Evolutionary conservation across 305 asterid species (phyloP), one percentile per base, ranked within the genome.

Genomic region (Andrographis paniculata): DNA sequence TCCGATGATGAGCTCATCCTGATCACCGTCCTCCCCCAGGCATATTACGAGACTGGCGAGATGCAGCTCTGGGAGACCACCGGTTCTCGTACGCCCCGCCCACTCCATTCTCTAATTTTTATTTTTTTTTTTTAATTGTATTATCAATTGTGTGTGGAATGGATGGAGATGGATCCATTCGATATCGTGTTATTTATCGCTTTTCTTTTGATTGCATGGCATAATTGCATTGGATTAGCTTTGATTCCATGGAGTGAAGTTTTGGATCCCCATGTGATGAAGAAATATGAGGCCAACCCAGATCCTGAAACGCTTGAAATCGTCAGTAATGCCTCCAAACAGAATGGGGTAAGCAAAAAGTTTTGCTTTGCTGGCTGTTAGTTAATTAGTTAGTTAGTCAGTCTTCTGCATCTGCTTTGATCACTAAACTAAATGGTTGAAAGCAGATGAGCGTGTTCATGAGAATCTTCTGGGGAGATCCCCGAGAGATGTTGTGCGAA

Each of bases 1-100:
- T 62, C 60, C 48, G 95, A 89, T 4, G 95, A 85, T 72, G 84
- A 80, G 49, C 79, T 89, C 36, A 66, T 89, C 56, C 85, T 89
- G 42, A 48, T 89, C 47, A 50, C 55, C 20, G 75, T 72, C 14
- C 87, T 56, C 16, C 87, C 86, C 1, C 76, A 71, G 37, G 78
- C 73, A 20, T n/a, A 78, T 17, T 85, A 82, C 50, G 95, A 89
- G 55, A 47, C 73, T 0, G 94, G 95, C 41, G 98, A 89, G 86
- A 66, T 78, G 83, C 95, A 89, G 74, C 94, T 85, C 4, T 89
- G 97, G 97, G 86, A 52, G 56, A 15, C 84, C 76, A 82, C 94
- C 52, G 94, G 97, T 42, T 89, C 95, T 57, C 97, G 95, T 89
- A 84, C 50, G 88, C 46, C 14, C 35, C 30, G 15, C 45, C 2